Base-by-base conservation (phyloP, 495 filamentous ascomycete genomes). In the Entonaema liquescens region DNA sequence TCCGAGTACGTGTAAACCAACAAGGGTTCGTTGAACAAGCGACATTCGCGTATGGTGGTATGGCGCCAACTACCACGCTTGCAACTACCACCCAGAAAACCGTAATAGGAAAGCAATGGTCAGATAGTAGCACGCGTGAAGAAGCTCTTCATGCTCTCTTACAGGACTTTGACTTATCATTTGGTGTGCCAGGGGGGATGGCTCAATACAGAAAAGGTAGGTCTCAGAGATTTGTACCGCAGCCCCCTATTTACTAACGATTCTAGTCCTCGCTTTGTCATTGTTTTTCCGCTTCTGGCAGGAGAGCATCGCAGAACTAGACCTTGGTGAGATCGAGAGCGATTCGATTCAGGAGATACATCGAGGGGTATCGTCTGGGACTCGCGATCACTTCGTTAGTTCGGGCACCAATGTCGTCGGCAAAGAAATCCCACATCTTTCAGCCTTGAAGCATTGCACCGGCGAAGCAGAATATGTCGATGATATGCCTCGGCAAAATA, bases 381-480 rank as follows among this genome's bases (percentile, higher is more conserved):
- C 80, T 62, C 85, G 87, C 60, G 88, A 89, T 76, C 84, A 91
- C 60, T 36, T 65, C 28, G 82, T 78, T 23, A 72, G 77, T 7
- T 75, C 77, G 49, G 85, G 83, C 5, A 92, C 91, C 68, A 80
- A 83, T 42, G 84, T 93, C 50, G 80, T 95, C 0, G 93, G 93
- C 56, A 89, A 87, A 70, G 85, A 90, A 33, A 88, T 87, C 19
- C 89, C 90, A 2, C 93, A 96, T 80, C 88, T 95, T 59, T 89
- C 93, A 0, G 93, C 93, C 1, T 76, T 96, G 74, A 94, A 95
- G 79, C 93, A 96, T 69, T 88, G 88, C 50, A 93, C 91, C 23
- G 93, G 93, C 28, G 89, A 94, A 79, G 93, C 93, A 28, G 90
- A 93, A 69, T 96, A 96, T 68, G 93, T 91, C 4, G 93, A 96